These are phyloP conservation scores for Phytophthora uliginosa DNA, from an alignment of 352 stramenopile species.

Conservation along the genomic window DNA sequence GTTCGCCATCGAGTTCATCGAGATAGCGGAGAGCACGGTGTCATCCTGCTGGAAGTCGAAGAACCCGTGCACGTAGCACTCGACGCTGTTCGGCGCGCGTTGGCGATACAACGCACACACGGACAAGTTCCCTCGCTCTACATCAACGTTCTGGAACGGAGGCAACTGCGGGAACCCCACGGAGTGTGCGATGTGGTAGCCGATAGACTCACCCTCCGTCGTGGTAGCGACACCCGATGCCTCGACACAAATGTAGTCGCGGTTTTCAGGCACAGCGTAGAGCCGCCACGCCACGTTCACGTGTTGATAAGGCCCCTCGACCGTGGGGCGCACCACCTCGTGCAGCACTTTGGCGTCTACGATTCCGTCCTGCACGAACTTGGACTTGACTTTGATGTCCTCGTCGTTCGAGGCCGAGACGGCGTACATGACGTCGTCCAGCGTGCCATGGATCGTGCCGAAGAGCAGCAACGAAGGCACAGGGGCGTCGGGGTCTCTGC, in stretches of 20 bases:
- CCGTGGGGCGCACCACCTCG: slow-evolving; percentile 17
- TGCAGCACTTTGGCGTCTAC: slow-evolving; percentile 36
- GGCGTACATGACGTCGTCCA: slow-evolving; percentile 63
- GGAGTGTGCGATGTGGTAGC: slow-evolving; percentile 61
- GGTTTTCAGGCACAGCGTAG: slow-evolving; percentile 27
- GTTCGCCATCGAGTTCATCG: slow-evolving; percentile 40
- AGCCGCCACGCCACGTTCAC: slow-evolving; percentile 53
- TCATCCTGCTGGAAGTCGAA: slow-evolving; percentile 42
- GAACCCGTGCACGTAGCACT: slow-evolving; percentile 39
- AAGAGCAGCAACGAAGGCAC: slow-evolving; percentile 34
- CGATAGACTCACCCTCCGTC: slow-evolving; percentile 36
- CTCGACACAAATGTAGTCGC: slow-evolving; percentile 61
- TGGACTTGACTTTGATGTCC: slow-evolving; percentile 44
- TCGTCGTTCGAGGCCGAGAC: slow-evolving; percentile 35
- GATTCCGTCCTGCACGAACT: slow-evolving; percentile 51
- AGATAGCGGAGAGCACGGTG: slow-evolving; percentile 34
- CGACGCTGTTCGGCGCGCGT: slow-evolving; percentile 26
- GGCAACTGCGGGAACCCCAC: slow-evolving; percentile 53
- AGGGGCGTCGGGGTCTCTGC: not conserved
- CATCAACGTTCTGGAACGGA: slow-evolving; percentile 30
- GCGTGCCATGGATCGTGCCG: slow-evolving; percentile 34
- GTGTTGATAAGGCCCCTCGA: slow-evolving; percentile 46
- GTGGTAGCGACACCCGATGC: slow-evolving; percentile 35
- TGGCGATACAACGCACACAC: slow-evolving; percentile 43
- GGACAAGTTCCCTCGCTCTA: slow-evolving; percentile 43